These are phyloP conservation scores for Pseudisothecium myosuroides DNA, from an alignment of 225 moss, liverwort and hornwort species.

Conservation along the genomic window DNA sequence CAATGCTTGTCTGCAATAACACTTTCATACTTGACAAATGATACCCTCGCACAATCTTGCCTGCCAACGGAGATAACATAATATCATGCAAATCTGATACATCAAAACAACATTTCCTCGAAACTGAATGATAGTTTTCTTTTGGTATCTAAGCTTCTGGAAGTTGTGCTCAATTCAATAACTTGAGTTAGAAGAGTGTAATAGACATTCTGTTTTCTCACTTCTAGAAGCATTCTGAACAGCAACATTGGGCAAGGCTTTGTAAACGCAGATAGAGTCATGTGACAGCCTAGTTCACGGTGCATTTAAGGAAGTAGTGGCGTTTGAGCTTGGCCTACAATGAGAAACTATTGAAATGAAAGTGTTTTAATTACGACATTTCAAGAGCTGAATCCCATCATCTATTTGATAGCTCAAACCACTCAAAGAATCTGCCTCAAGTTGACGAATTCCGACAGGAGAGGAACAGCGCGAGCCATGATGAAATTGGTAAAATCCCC, in stretches of 20 bases:
- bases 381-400: neutral
- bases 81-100: neutral
- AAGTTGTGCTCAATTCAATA: neutral
- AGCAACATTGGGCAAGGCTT: neutral
- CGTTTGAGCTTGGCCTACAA: no score
- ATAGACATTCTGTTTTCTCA: neutral
- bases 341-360: neutral
- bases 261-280: neutral
- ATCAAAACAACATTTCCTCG: no score
- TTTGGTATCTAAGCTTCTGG: neutral
- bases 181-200: neutral
- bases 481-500: neutral
- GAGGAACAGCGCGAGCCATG: neutral
- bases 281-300: neutral
- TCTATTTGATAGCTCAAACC: neutral
- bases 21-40: no score
- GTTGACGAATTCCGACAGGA: neutral
- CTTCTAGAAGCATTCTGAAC: neutral
- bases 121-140: neutral
- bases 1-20: no score
- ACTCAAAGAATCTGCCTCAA: neutral
- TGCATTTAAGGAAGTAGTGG: no score
- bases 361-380: neutral
- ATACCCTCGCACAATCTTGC: no score
- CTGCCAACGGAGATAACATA: no score